A percentile compares a stretch with the other conserved stretches of the same genome.
These are phyloP conservation scores for Cytospora leucostoma DNA, from an alignment of 2,329 filamentous ascomycete genomes.

Conservation along the genomic window DNA sequence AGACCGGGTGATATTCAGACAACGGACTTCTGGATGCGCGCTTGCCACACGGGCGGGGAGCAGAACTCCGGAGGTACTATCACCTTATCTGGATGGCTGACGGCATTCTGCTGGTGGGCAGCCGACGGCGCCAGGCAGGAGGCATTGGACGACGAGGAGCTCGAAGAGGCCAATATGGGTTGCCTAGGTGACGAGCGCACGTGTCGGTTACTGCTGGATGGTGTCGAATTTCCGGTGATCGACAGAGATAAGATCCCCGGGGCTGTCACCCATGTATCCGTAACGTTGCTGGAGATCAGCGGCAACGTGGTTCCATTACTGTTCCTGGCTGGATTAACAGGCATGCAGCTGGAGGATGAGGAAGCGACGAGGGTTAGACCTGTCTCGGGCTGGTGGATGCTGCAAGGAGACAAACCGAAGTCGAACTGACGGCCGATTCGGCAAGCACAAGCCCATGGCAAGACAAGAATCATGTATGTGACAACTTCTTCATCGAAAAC, in stretches of 20 bases:
- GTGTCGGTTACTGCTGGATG: background rate
- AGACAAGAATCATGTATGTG: too few relatives aligned
- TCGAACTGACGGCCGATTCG: too few relatives aligned
- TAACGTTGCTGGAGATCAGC: background rate
- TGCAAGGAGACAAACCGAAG: too few relatives aligned
- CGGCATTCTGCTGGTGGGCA: conserved; percentile 39
- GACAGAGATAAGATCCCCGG: background rate
- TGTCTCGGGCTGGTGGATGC: background rate
- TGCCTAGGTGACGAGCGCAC: background rate
- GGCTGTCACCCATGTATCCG: background rate
- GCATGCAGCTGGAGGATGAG: background rate
- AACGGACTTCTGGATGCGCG: conserved; percentile 34
- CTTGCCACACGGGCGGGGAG: conserved; percentile 33
- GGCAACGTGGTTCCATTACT: background rate
- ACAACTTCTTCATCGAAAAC: too few relatives aligned
- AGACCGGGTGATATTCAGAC: conserved; percentile 30
- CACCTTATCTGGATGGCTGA: conserved; percentile 39
- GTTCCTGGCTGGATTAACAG: background rate
- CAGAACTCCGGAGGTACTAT: conserved; percentile 34
- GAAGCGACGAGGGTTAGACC: background rate
- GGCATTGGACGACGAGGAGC: background rate
- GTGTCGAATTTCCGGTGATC: background rate
- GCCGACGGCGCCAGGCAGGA: conserved; percentile 28
- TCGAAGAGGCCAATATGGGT: conserved; percentile 29
- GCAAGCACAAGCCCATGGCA: too few relatives aligned